These are phyloP conservation scores for Cladosporium austrohemisphaericum DNA, from an alignment of 2,329 filamentous ascomycete genomes.

Conservation along the genomic window DNA sequence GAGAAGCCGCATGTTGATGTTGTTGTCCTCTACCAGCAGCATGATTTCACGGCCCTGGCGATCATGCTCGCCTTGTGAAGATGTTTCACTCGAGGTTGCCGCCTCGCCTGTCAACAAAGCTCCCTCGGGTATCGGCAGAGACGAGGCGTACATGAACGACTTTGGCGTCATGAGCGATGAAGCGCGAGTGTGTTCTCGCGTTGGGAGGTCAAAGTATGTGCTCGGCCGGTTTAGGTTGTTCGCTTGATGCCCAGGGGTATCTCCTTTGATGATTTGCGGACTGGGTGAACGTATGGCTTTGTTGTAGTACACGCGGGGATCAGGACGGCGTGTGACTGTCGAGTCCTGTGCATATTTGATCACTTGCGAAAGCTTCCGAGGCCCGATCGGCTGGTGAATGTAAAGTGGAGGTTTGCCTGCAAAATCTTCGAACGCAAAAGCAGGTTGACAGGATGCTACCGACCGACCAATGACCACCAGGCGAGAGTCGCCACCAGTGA, in stretches of 20 bases:
- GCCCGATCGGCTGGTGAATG: constrained; percentile 18
- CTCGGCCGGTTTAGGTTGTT: too few relatives aligned
- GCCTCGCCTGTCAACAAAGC: too few relatives aligned
- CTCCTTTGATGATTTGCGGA: background rate
- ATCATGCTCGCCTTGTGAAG: background rate
- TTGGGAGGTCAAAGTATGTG: too few relatives aligned
- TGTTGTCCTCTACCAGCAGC: constrained; percentile 34
- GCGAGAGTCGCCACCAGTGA: constrained; percentile 2
- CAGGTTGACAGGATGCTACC: background rate
- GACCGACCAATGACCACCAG: background rate
- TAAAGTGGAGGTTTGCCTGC: too few relatives aligned
- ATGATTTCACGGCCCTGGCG: constrained; percentile 11
- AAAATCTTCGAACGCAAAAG: background rate
- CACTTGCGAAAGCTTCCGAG: constrained; percentile 21
- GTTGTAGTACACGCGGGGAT: too few relatives aligned
- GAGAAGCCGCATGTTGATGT: constrained; percentile 31
- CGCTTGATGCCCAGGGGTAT: background rate
- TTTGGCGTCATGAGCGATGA: background rate
- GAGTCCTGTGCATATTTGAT: constrained; percentile 10
- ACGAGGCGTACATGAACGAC: too few relatives aligned
- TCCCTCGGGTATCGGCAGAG: too few relatives aligned
- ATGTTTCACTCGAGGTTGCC: background rate
- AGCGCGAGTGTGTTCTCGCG: too few relatives aligned
- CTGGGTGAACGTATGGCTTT: background rate
- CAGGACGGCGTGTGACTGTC: background rate